Evolutionary conservation across 176 grass and related monocot genomes (phyloP), one percentile per base, ranked within the genome.

Genomic region (Alloteropsis semialata): DNA sequence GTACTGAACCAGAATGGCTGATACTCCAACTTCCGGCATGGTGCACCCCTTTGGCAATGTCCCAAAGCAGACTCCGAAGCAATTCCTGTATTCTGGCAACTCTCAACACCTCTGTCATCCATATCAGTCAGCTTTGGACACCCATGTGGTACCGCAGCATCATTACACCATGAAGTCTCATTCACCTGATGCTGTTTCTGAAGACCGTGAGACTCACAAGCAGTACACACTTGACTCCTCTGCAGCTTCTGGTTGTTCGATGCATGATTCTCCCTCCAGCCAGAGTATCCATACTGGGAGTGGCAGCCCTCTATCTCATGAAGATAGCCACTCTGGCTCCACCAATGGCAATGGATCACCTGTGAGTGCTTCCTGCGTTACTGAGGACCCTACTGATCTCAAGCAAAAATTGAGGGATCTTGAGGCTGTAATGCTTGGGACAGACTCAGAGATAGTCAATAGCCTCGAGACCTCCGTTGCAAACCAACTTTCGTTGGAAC

Each of bases 341-440:
- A 90, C 84, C 6, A 32, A 83, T 60, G 80, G 80, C 39, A 57
- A 72, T 2, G 84, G 84, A 18, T 90, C 88, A 36, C 84, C 96
- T n/a, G 72, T 92, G 43, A 95, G 96, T 1, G 78, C 75, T 56
- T 98, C 95, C 1, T 95, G 95, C n/a, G 78, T 95, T 76, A 93
- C 92, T 0, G 90, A 95, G 48, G 91, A 98, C 67, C 87, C 91
- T 42, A 70, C 84, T 59, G 84, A 95, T 83, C 74, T 98, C 30
- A 98, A 93, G 84, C 82, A 77, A 44, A 95, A 87, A 21, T 72
- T 98, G 49, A 84, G 87, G 84, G 88, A 98, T 57, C 74, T 98
- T 60, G 92, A 95, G 85, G 86, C 84, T 46, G 91, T 78, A 15
- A 98, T 98, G 96, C 89, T 98, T 21, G 96, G 96, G 25, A 87